Conservation (phyloP, 148 eudicot species). For the Cornus controversa region DNA sequence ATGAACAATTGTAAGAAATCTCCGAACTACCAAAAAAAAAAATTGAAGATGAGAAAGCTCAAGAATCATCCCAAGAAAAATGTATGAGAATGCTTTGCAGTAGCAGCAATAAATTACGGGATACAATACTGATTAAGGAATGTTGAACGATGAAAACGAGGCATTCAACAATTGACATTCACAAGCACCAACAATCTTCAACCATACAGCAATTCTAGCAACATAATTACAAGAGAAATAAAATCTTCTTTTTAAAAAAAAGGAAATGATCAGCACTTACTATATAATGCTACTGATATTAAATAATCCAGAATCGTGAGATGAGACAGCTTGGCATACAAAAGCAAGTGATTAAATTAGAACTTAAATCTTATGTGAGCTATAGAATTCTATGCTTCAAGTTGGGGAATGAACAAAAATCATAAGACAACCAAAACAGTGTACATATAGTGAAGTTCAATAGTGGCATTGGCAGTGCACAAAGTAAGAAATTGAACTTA, state of each 20-base stretch:
- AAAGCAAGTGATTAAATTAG: not conserved
- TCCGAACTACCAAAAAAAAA: not conserved
- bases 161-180: not conserved
- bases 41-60: slow-evolving; percentile 7
- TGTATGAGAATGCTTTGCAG: not conserved
- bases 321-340: not conserved
- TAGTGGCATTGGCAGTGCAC: not conserved
- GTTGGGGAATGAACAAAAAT: not conserved
- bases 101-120: not conserved
- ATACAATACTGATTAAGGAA: not conserved
- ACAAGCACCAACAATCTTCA: not conserved
- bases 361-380: not conserved
- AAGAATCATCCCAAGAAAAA: not conserved
- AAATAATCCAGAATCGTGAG: not conserved
- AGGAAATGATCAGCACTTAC: not conserved
- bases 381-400: not conserved
- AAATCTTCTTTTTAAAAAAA: not conserved
- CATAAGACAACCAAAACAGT: not conserved
- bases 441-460: too few relatives aligned
- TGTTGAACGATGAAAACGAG: not conserved
- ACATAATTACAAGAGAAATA: not conserved
- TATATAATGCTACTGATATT: not conserved
- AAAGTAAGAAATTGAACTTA: not conserved
- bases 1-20: slow-evolving; percentile 1
- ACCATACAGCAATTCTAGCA: not conserved